Evolutionary conservation across 805 yeast species (phyloP), one percentile per base, ranked within the genome.

Genomic region (Yarrowia phangngaensis): DNA sequence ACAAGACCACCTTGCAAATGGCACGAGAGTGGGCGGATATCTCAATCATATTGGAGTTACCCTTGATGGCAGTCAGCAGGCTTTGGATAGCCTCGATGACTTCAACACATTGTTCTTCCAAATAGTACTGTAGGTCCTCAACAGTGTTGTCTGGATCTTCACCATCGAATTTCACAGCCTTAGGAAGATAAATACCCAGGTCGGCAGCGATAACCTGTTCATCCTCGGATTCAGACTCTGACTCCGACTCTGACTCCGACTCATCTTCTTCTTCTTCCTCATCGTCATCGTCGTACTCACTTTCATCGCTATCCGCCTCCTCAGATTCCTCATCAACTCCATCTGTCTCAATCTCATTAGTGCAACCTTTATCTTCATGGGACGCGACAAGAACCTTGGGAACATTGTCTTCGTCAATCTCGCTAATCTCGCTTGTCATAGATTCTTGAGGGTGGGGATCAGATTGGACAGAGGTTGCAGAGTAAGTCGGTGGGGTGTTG

Each of bases 101-200:
- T 58, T 84, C 84, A 13, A 85, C 89, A 0, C 97, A 89, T 67
- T 89, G 95, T 64, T 87, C 95, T 63, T 90, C 97, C 58, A 90
- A 72, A 62, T 88, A 90, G 20, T 80, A 71, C 58, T 89, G 75
- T 52, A 90, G 78, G 59, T 87, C 94, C 6, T 86, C 79, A 54
- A 89, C 73, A 1, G 95, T 84, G 62, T 86, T 85, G 60, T 89
- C 97, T 1, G 95, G 95, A 58, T 86, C 84, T 51, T 81, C 82
- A 47, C 84, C 80, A 65, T 85, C 87, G 64, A 84, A 86, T 24
- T 80, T 75, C 30, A 45, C 30, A 14, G 45, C 49, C 43, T 36
- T 28, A 13, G 49, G 24, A 8, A 30, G 31, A 8, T 41, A 38
- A n/a, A 40, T 41, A 9, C 46, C 45, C n/a, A 47, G 31, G 20